Base-by-base conservation (phyloP, 2,329 filamentous ascomycete species). In the Cyclaneusma minus region DNA sequence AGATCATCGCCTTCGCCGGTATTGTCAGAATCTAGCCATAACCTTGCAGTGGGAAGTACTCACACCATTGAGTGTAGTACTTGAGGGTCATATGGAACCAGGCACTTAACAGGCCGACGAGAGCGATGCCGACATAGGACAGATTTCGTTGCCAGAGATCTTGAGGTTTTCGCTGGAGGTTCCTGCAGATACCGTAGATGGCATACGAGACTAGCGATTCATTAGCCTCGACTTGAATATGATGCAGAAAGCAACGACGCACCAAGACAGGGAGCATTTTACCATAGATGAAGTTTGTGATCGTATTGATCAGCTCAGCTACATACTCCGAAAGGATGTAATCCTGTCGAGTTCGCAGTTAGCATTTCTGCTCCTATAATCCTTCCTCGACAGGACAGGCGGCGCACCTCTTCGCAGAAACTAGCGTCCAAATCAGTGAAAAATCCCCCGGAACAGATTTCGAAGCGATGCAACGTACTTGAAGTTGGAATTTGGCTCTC, bases 1-100 rank as follows among this genome's bases (percentile, higher is more conserved):
- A 70, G 47, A 37, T 72, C 66, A 36, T 71, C 67, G 34, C 54
- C 56, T 43, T n/a, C n/a, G n/a, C n/a, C n/a, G 9, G 13, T 3
- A 6, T 14, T 24, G 17, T 25, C 16, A 34, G 25, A 26, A 19
- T 13, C 21, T 18, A 7, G 21, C 10, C 9, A 15, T 14, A 14
- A 11, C 17, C 16, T 16, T 12, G 7, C n/a, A 30, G 30, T 15
- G 15, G 13, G 11, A 23, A 21, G 21, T 13, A 31, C 43, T 32
- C 40, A 55, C 54, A 50, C 55, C 58, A 56, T 36, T 60, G 55
- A 24, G 52, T 53, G 35, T 56, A 53, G 31, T 56, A 56, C 29
- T 57, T 57, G 23, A 58, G 32, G 0, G 52, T 56, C 2, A 52
- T 43, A 39, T 60, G 56, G 31, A 53, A 60, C 32, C 50, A 47